Evolutionary conservation across 176 grass and related monocot genomes (phyloP).

Genomic region (Chloris gayana): DNA sequence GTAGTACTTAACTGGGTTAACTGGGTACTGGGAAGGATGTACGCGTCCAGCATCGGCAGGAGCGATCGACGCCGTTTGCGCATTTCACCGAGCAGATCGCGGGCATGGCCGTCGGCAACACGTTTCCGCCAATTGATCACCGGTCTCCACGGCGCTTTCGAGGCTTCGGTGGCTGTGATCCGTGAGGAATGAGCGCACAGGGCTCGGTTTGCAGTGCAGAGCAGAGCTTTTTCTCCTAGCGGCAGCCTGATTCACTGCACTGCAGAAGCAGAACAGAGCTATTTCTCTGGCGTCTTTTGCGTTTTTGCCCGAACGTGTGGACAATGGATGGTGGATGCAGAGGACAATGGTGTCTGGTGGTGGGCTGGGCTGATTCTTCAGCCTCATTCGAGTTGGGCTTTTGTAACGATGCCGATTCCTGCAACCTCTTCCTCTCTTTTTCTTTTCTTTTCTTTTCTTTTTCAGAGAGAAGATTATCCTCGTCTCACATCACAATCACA

Average conservation of each 20-base stretch:
- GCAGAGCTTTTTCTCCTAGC: too few relatives aligned
- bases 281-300: too few relatives aligned
- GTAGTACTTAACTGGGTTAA: too few relatives aligned
- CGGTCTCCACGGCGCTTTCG: background rate
- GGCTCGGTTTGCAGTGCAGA: too few relatives aligned
- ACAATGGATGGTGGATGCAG: too few relatives aligned
- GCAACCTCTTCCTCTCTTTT: too few relatives aligned
- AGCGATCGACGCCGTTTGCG: background rate
- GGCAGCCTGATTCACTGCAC: too few relatives aligned
- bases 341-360: too few relatives aligned
- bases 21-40: background rate
- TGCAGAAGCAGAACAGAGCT: too few relatives aligned
- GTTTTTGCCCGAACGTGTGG: too few relatives aligned
- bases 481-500: background rate
- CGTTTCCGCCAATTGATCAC: background rate
- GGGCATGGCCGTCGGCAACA: background rate
- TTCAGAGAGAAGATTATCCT: background rate
- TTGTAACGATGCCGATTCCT: background rate
- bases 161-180: too few relatives aligned
- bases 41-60: background rate
- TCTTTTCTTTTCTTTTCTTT: background rate
- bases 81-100: background rate
- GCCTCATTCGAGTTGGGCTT: background rate
- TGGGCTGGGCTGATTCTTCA: background rate
- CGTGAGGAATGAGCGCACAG: too few relatives aligned